A percentile compares a stretch with the other conserved stretches of the same genome.
These are phyloP conservation scores for Aspergillus ochraceus DNA, from an alignment of 2,329 filamentous ascomycete species.

Conservation along the genomic window DNA sequence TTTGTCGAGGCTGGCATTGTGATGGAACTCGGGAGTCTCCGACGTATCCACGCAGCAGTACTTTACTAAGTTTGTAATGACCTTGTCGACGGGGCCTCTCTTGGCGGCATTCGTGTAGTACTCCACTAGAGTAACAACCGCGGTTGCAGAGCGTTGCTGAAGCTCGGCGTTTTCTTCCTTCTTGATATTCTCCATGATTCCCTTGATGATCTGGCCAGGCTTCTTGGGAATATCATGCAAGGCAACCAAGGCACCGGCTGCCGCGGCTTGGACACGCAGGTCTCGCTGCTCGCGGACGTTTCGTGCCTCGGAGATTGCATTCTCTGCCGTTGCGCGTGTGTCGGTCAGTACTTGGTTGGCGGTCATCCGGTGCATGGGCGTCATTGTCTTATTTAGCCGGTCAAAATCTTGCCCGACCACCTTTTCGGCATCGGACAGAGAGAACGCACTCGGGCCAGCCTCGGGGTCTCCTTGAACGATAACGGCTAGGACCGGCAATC, in stretches of 20 bases:
- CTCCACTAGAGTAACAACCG: conserved; percentile 81
- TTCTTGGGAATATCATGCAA: conserved; percentile 89
- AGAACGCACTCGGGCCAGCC: conserved; percentile 90
- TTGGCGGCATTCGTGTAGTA: conserved; percentile 79
- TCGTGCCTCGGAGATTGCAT: conserved; percentile 77
- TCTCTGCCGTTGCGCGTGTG: conserved; percentile 67
- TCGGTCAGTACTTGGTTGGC: conserved; percentile 77
- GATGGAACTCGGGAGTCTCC: conserved; percentile 91
- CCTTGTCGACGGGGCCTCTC: conserved; percentile 86
- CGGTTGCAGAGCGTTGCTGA: conserved; percentile 80
- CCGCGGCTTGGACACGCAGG: conserved; percentile 79
- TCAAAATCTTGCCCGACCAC: conserved; percentile 85
- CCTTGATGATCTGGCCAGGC: conserved; percentile 87
- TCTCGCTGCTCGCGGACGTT: conserved; percentile 78
- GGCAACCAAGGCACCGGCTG: conserved; percentile 85
- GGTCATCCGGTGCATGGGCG: conserved; percentile 82
- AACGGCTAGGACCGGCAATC: conserved; percentile 78
- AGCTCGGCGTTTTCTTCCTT: conserved; percentile 87
- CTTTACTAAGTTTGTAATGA: conserved; percentile 92
- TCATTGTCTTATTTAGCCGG: conserved; percentile 81
- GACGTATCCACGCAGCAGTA: conserved; percentile 98
- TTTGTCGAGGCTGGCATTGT: conserved; percentile 74
- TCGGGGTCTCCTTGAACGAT: conserved; percentile 92
- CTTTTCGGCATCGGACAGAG: conserved; percentile 81
- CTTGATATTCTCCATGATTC: conserved; percentile 98